Evolutionary conservation across 768 basidiomycete species (phyloP).

Genomic region (Leucosporidium scottii): DNA sequence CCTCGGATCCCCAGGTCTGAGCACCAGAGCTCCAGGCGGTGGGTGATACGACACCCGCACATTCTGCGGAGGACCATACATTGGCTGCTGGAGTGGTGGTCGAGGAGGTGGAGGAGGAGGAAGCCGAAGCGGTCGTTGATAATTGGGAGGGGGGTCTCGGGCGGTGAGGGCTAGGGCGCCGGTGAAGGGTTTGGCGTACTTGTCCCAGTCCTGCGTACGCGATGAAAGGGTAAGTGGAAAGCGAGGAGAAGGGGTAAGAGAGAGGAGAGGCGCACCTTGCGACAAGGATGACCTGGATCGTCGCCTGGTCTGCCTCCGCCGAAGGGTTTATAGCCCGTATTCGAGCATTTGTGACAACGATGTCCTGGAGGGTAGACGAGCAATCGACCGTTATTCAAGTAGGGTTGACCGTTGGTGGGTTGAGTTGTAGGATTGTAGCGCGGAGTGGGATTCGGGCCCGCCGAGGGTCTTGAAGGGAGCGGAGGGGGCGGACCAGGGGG

Average conservation of each 20-base stretch:
- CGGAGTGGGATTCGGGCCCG: neutral
- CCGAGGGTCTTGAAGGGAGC: neutral
- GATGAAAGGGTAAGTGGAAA: neutral
- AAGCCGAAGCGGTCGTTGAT: constrained; percentile 23
- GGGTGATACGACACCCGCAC: neutral
- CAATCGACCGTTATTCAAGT: constrained; percentile 3
- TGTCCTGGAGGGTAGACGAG: constrained; percentile 16
- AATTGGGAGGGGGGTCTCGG: constrained; percentile 5
- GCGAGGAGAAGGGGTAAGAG: neutral
- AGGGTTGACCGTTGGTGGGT: constrained; percentile 17
- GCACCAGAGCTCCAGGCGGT: constrained; percentile 1
- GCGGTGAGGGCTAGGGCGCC: constrained; percentile 1
- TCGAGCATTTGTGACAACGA: constrained; percentile 14
- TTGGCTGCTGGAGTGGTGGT: neutral
- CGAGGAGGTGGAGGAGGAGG: neutral
- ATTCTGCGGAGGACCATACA: neutral
- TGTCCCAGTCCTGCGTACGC: constrained; percentile 16
- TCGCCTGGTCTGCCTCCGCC: neutral
- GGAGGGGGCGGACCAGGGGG: neutral
- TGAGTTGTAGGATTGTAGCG: constrained; percentile 10
- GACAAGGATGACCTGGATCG: constrained; percentile 26
- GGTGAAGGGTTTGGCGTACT: constrained; percentile 16
- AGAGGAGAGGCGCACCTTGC: constrained; percentile 2
- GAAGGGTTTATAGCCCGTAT: constrained; percentile 28
- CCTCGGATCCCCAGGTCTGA: constrained; percentile 21